Conservation (phyloP, 2,329 filamentous ascomycete species). For the Purpureocillium lavendulum region DNA sequence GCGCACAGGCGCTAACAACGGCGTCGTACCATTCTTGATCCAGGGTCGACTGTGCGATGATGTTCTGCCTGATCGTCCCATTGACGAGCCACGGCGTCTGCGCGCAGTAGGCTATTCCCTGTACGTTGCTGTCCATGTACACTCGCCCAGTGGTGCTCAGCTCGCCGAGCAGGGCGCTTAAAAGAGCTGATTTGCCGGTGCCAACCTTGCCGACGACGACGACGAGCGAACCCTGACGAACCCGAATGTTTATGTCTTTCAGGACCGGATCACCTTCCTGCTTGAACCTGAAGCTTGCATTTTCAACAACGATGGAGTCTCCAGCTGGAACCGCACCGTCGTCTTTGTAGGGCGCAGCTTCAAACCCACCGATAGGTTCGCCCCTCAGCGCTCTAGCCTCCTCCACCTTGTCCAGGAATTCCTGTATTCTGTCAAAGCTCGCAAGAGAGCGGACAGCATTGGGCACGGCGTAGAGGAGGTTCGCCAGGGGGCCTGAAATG, state of each 20-base stretch:
- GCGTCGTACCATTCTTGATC: not conserved
- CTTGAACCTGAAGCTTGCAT: not conserved
- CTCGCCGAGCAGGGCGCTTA: conserved; percentile 9
- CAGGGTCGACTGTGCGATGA: not conserved
- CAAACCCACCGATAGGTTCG: too few relatives aligned
- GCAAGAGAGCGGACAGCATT: conserved; percentile 12
- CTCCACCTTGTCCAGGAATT: not conserved
- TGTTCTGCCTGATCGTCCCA: not conserved
- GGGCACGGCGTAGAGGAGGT: conserved; percentile 12
- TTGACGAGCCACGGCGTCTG: not conserved
- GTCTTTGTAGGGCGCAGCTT: too few relatives aligned
- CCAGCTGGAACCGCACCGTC: too few relatives aligned
- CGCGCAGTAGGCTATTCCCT: not conserved
- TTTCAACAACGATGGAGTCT: not conserved
- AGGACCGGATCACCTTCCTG: not conserved
- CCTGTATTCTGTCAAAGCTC: conserved; percentile 14
- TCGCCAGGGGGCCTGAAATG: conserved; percentile 11
- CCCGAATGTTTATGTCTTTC: not conserved
- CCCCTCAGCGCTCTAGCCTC: too few relatives aligned
- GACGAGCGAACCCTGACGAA: conserved; percentile 4
- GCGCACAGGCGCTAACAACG: not conserved
- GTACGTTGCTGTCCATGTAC: too few relatives aligned
- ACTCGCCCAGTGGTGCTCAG: conserved; percentile 2
- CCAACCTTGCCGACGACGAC: conserved; percentile 12
- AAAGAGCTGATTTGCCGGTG: conserved; percentile 9